Conservation (phyloP, 225 moss, liverwort and hornwort genomes). For the Marchantia paleacea region DNA sequence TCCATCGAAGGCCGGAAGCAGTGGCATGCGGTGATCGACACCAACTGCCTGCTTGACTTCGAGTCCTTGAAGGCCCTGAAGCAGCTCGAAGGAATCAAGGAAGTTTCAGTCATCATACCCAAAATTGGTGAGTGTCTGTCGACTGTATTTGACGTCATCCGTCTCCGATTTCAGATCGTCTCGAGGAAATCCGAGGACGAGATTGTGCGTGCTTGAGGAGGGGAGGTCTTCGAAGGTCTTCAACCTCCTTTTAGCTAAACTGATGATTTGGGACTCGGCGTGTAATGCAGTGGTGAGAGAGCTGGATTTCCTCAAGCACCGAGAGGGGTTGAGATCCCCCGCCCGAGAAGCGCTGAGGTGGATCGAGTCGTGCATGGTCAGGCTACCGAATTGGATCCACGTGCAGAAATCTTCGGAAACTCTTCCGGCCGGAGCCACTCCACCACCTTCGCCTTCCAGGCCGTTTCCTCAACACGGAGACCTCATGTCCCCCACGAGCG, state of each 20-base stretch:
- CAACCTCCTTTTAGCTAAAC: neutral
- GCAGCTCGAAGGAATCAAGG: conserved; percentile 75
- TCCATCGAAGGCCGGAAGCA: conserved; percentile 41
- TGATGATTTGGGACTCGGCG: neutral
- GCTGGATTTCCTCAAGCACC: conserved; percentile 61
- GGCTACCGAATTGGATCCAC: conserved; percentile 70
- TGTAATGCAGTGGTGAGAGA: conserved; percentile 69
- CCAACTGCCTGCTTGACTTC: conserved; percentile 56
- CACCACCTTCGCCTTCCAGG: conserved; percentile 57
- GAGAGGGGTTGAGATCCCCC: conserved; percentile 32
- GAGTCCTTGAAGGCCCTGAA: conserved; percentile 61
- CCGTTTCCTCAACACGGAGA: conserved; percentile 45
- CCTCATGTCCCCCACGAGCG: conserved; percentile 67
- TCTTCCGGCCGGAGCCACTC: conserved; percentile 53
- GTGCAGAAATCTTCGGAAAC: conserved; percentile 78
- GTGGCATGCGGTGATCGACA: conserved; percentile 84
- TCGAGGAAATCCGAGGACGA: too few relatives aligned
- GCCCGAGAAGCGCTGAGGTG: conserved; percentile 63
- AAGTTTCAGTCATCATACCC: conserved; percentile 74
- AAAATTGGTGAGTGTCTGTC: conserved; percentile 58
- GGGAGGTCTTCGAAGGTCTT: neutral
- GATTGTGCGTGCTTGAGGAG: neutral
- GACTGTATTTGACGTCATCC: too few relatives aligned
- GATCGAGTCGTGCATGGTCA: conserved; percentile 77
- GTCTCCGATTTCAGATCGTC: too few relatives aligned